Percentiles rank a stretch among this genome's conserved stretches.
Conservation (phyloP, 768 basidiomycete species). For the Suillus hirtellus region DNA sequence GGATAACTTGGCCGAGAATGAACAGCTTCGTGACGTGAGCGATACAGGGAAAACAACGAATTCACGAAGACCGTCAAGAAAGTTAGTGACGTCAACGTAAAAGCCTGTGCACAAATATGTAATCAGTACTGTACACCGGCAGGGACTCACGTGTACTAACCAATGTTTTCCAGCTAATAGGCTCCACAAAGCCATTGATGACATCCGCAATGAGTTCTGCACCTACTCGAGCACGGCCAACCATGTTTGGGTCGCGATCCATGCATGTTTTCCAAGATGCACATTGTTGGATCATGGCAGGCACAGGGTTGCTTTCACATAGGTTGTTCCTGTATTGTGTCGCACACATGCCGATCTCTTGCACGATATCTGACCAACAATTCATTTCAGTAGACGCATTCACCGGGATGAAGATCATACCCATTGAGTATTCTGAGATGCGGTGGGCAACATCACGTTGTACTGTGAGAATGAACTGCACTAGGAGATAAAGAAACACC, state of each 20-base stretch:
- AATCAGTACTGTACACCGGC: neutral
- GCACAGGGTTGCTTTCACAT: constrained; percentile 74
- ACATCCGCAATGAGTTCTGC: constrained; percentile 96
- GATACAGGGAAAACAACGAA: constrained; percentile 75
- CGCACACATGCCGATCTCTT: constrained; percentile 89
- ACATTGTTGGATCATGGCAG: constrained; percentile 87
- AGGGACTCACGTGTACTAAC: constrained; percentile 45
- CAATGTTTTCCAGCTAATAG: constrained; percentile 96
- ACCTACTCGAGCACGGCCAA: constrained; percentile 86
- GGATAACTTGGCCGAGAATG: constrained; percentile 41
- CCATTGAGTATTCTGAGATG: constrained; percentile 85
- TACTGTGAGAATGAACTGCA: constrained; percentile 88
- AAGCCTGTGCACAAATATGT: constrained; percentile 45
- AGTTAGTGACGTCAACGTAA: constrained; percentile 72
- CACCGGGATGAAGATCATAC: constrained; percentile 43
- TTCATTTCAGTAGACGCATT: constrained; percentile 22
- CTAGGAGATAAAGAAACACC: constrained; percentile 79
- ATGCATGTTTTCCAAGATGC: constrained; percentile 91
- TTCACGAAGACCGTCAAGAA: constrained; percentile 83
- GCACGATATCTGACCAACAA: constrained; percentile 68
- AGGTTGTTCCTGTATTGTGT: constrained; percentile 79
- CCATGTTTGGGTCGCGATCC: constrained; percentile 88
- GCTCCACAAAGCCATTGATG: constrained; percentile 94
- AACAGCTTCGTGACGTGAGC: constrained; percentile 58
- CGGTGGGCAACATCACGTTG: constrained; percentile 88